Evolutionary conservation across 495 filamentous ascomycete species (phyloP), one percentile per base, ranked within the genome.

Genomic region (Hypoxylon crocopeplum): DNA sequence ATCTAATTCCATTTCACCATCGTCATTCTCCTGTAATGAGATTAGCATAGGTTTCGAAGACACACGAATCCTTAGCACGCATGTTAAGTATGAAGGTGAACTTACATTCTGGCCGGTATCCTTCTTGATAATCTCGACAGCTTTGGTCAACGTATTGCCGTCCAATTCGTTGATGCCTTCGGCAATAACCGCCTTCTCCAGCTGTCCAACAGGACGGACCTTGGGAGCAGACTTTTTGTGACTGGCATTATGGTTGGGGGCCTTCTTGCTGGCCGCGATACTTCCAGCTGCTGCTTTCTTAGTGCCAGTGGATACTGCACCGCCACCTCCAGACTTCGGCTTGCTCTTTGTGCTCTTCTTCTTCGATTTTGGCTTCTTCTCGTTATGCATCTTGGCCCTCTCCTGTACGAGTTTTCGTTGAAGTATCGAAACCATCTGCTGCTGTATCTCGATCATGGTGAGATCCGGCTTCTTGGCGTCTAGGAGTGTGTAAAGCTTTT

Each of bases 1-100:
- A 64, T 97, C 92, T 25, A 97, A 79, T 73, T 97, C 92, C 62
- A 97, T 84, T 62, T 95, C 91, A 19, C 91, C 90, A 50, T 90
- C 88, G 67, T 92, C 85, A 32, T 84, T 85, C 69, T 87, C 83
- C 79, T 86, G 16, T 38, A 11, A 50, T 20, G 25, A 41, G 19
- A 34, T 78, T 66, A 56, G 48, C 15, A 8, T 59, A 7, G 32
- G 32, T 13, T 34, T 10, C 3, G 12, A 34, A 34, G 32, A 34
- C n/a, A 7, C 7, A 3, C 2, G 32, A 34, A 34, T 8, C 24
- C 24, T 8, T 27, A 8, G 24, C 25, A 29, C 25, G 10, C 25
- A 37, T 15, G 10, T 12, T 21, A 40, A 56, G 49, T 10, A 25
- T 16, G 42, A 17, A 27, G 21, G 22, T 27, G 11, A 32, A 75